These are phyloP conservation scores for Nannizziopsis arthrosporioides DNA, from an alignment of 2,329 filamentous ascomycete species.

Conservation along the genomic window DNA sequence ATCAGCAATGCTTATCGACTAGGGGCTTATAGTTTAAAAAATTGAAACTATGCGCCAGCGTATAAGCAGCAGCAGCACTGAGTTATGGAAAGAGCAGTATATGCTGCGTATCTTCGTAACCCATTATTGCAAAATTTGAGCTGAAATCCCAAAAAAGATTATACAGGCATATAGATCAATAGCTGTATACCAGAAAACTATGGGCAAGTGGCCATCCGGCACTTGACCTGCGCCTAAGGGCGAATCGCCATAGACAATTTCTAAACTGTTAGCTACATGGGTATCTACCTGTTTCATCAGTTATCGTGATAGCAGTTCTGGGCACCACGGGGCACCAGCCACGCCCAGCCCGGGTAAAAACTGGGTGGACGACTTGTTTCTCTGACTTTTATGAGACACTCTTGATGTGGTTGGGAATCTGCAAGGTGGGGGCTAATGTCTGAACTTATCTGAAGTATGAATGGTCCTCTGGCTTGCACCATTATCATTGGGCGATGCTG, in stretches of 20 bases:
- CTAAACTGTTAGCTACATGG: too few relatives aligned
- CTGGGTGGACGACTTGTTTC: background rate
- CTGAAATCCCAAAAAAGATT: background rate
- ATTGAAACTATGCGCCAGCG: conserved; percentile 14
- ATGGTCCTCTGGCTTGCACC: too few relatives aligned
- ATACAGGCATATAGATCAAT: background rate
- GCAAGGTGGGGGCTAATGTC: too few relatives aligned
- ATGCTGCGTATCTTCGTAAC: conserved; percentile 29
- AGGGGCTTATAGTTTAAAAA: conserved; percentile 18
- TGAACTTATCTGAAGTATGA: too few relatives aligned
- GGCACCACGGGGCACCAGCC: too few relatives aligned
- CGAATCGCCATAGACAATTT: too few relatives aligned
- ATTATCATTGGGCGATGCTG: too few relatives aligned
- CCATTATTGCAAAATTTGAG: conserved; percentile 6
- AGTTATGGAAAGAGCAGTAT: conserved; percentile 39
- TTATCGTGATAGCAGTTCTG: too few relatives aligned
- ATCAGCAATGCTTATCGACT: background rate
- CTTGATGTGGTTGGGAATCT: background rate
- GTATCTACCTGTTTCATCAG: too few relatives aligned
- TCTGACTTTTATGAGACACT: too few relatives aligned
- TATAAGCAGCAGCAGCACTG: conserved; percentile 12
- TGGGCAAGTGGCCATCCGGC: too few relatives aligned
- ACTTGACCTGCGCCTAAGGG: too few relatives aligned
- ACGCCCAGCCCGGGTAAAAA: background rate
- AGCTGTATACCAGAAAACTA: background rate